Evolutionary conservation across 1,284 basidiomycete species (phyloP).

Genomic region (Xerocomus minutiporus): DNA sequence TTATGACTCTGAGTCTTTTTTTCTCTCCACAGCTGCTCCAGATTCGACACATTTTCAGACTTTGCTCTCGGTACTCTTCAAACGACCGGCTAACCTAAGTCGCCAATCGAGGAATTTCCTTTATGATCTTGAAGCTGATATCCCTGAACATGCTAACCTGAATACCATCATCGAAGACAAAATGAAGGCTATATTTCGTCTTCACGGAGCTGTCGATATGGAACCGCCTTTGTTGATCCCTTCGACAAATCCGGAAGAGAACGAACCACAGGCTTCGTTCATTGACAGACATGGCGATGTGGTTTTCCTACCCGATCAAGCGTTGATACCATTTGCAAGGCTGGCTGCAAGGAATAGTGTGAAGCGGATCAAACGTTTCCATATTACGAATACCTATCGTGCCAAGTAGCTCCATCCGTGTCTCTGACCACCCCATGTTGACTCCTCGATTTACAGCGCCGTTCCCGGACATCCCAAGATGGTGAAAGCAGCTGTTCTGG

Average conservation of each 20-base stretch:
- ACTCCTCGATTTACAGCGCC: constrained; percentile 36
- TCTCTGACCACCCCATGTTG: background rate
- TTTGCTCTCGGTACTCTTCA: constrained; percentile 68
- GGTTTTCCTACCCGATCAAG: constrained; percentile 75
- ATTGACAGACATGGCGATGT: constrained; percentile 83
- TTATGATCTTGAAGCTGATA: constrained; percentile 72
- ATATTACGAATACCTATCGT: constrained; percentile 71
- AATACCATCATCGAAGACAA: constrained; percentile 77
- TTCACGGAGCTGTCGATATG: constrained; percentile 87
- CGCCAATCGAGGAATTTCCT: constrained; percentile 69
- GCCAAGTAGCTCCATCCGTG: constrained; percentile 47
- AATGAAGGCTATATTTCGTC: constrained; percentile 71
- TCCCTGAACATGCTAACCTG: constrained; percentile 68
- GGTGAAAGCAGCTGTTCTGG: constrained; percentile 70
- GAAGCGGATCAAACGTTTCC: constrained; percentile 86
- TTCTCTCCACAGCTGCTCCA: constrained; percentile 49
- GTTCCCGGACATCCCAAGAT: constrained; percentile 67
- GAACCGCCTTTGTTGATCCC: constrained; percentile 84
- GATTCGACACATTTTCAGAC: constrained; percentile 72
- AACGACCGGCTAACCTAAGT: constrained; percentile 45
- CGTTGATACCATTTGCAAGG: constrained; percentile 80
- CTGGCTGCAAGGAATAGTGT: constrained; percentile 72
- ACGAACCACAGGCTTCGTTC: constrained; percentile 57
- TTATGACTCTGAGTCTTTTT: background rate
- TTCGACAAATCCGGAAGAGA: constrained; percentile 26